A percentile compares a stretch with the other conserved stretches of the same genome.
These are phyloP conservation scores for Coniferiporia sulphurascens DNA, from an alignment of 1,284 basidiomycete genomes.

Conservation along the genomic window DNA sequence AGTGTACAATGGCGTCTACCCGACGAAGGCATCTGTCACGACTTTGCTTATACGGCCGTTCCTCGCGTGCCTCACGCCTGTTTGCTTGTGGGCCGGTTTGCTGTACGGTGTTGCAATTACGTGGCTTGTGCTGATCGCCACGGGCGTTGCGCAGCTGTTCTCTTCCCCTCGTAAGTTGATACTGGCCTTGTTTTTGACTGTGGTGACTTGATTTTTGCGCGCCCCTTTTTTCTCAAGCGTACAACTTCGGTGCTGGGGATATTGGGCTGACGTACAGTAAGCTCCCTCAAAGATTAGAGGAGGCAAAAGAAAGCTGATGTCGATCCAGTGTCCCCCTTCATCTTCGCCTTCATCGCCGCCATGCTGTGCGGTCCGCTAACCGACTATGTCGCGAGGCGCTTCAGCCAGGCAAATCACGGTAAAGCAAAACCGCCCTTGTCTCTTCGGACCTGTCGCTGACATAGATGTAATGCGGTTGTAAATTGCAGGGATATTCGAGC, in stretches of 20 bases:
- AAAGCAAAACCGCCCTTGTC: neutral
- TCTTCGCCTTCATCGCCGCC: conserved; percentile 20
- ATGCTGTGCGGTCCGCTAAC: conserved; percentile 21
- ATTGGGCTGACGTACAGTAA: conserved; percentile 20
- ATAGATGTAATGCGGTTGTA: neutral
- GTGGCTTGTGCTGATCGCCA: conserved; percentile 23
- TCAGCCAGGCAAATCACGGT: conserved; percentile 21
- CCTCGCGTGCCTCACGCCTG: conserved; percentile 17
- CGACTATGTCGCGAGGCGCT: conserved; percentile 20
- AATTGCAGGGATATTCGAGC: conserved; percentile 15
- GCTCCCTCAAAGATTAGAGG: neutral
- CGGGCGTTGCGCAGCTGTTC: conserved; percentile 22
- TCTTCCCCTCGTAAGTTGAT: conserved; percentile 21
- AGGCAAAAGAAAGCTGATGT: neutral
- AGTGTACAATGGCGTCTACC: conserved; percentile 19
- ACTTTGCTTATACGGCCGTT: conserved; percentile 14
- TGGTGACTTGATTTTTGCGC: neutral
- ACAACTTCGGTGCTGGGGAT: conserved; percentile 18
- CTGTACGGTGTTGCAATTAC: conserved; percentile 24
- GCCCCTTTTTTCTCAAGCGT: conserved; percentile 13
- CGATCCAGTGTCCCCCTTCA: conserved; percentile 21
- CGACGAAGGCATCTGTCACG: conserved; percentile 12
- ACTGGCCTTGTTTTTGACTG: neutral
- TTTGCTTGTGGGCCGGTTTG: conserved; percentile 18
- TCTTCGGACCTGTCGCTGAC: neutral